Base-by-base conservation (phyloP, 73 alveolate genomes). In the Breviolum minutum region DNA sequence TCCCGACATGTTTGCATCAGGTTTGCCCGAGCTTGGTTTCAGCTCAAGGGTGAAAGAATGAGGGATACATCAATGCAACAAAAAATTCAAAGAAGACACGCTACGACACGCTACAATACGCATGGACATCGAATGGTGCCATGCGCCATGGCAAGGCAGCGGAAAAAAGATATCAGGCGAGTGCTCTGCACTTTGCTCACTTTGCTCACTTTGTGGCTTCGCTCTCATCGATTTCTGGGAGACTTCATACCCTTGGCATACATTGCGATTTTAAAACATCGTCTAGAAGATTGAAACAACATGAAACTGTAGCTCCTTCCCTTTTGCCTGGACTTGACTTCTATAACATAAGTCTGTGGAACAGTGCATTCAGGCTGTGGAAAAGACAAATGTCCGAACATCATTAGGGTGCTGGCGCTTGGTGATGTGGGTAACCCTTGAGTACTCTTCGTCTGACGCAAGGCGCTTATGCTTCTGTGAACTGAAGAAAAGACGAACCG, bases 41-140 rank as follows among this genome's bases (percentile, higher is more conserved):
- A 83, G 92, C 92, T 83, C 60, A 74, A 83, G 92, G 92, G 92
- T 83, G 92, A 83, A 62, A 83, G 30, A 24, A 17, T 77, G 54
- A 40, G 54, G 54, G 54, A 40, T 40, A 40, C 54, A 40, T 40
- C 54, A 40, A 40, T 40, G 54, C 54, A 3, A 40, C 54, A 40
- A 40, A 2, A 40, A 0, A 3, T 40, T 40, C 0, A 40, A 40
- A 40, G 5, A 40, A 40, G 54, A 40, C 54, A 40, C 54, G 54
- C 54, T 40, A 40, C 54, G 54, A 40, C 54, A 40, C 54, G 54
- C 5, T 40, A 40, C 54, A 3, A 40, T 40, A 40, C 54, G 54
- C 54, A 40, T 40, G 54, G 54, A 40, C 0, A 40, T 40, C 54
- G 54, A 40, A 40, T 40, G 54, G 54, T 40, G 54, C 54, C 54